phyloP scores from a whole-genome alignment of 148 eudicot genomes.

The Linanthus parryae region DNA sequence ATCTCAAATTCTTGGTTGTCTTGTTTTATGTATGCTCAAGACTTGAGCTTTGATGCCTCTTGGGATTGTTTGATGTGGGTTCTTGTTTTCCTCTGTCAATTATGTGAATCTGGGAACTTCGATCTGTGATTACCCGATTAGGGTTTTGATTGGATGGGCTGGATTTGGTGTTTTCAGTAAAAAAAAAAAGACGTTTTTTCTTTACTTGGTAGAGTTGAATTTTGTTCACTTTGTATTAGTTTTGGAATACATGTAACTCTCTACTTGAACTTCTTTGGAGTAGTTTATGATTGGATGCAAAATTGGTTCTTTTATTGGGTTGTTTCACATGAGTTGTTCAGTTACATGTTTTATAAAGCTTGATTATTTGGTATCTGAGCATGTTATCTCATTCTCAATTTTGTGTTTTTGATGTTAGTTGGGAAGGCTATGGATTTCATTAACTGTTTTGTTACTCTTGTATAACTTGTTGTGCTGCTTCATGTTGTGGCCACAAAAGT shows the following conservation, averaged over 20 bases:
- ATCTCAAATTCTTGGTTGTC: no score
- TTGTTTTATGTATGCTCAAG: constrained; percentile 11
- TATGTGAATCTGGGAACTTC: neutral
- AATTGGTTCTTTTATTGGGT: neutral
- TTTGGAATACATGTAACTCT: neutral
- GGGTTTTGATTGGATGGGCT: constrained; percentile 9
- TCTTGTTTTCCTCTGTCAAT: neutral
- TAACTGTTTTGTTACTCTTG: no score
- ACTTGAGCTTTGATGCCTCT: constrained; percentile 28
- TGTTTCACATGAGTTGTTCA: neutral
- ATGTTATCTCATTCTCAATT: constrained; percentile 1
- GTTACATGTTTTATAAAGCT: neutral
- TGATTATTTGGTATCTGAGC: neutral
- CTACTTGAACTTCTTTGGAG: neutral
- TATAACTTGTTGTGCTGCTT: no score
- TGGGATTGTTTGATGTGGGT: neutral
- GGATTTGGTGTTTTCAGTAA: neutral
- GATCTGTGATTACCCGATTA: neutral
- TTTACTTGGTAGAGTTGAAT: neutral
- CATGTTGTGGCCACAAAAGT: no score
- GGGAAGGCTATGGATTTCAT: neutral
- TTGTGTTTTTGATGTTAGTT: neutral
- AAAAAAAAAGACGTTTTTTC: no score
- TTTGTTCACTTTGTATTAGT: neutral
- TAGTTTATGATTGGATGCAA: neutral